phyloP scores from a whole-genome alignment of 2,329 filamentous ascomycete genomes.

The Gnomoniopsis sp. region DNA sequence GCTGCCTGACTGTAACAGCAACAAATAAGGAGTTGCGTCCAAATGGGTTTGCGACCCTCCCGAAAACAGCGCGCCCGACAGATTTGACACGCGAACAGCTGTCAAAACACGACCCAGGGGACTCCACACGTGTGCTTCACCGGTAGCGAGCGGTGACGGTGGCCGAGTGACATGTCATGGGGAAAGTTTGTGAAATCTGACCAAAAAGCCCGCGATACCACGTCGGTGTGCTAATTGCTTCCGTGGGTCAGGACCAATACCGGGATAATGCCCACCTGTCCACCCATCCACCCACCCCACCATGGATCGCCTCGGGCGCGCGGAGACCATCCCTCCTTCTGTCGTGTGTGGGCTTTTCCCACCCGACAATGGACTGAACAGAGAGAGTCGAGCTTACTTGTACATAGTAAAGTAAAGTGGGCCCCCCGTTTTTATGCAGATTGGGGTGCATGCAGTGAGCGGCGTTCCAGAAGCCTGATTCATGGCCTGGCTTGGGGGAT shows the following conservation, averaged over 20 bases:
- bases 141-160: constrained; percentile 14
- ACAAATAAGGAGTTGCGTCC: neutral
- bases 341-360: constrained; percentile 4
- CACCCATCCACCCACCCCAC: neutral
- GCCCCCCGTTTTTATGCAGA: neutral
- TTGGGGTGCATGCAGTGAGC: neutral
- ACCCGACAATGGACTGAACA: constrained; percentile 3
- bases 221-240: constrained; percentile 9
- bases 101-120: constrained; percentile 14
- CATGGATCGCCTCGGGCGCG: neutral
- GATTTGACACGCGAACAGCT: constrained; percentile 16
- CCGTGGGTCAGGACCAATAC: constrained; percentile 8
- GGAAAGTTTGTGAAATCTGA: constrained; percentile 5
- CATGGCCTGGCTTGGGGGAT: neutral
- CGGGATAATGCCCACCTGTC: neutral
- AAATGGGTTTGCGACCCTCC: neutral
- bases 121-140: constrained; percentile 1
- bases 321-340: neutral
- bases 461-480: constrained; percentile 3
- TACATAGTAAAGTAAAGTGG: neutral
- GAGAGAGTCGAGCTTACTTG: constrained; percentile 6
- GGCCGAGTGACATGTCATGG: constrained; percentile 11
- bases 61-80: neutral
- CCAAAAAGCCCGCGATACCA: constrained; percentile 12
- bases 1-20: neutral